phyloP scores from a whole-genome alignment of 2,329 filamentous ascomycete genomes.

The Chrysosporium keratinophilum region DNA sequence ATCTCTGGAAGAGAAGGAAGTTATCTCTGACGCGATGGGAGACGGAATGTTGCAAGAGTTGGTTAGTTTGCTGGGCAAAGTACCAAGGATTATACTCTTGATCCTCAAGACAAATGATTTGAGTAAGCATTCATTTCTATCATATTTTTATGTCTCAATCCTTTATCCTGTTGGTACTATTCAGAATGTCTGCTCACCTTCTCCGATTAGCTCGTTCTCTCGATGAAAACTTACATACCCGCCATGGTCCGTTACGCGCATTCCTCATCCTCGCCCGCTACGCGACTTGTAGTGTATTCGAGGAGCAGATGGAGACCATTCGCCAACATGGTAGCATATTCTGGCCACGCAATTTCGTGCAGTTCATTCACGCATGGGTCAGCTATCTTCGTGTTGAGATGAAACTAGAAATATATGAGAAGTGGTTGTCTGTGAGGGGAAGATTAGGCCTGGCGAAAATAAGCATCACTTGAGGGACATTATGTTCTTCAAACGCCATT shows the following conservation, averaged over 20 bases:
- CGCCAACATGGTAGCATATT: constrained; percentile 41
- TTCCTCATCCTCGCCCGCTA: constrained; percentile 57
- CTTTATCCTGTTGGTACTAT: constrained; percentile 3
- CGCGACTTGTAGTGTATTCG: constrained; percentile 51
- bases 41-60: constrained; percentile 83
- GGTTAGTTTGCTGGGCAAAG: constrained; percentile 75
- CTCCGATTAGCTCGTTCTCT: constrained; percentile 57
- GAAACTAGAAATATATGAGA: constrained; percentile 50
- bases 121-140: constrained; percentile 40
- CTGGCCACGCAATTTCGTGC: constrained; percentile 43
- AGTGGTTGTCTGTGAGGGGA: constrained; percentile 43
- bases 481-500: not conserved
- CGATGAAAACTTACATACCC: constrained; percentile 63
- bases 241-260: constrained; percentile 49
- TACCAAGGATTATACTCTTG: constrained; percentile 82
- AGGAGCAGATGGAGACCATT: constrained; percentile 47
- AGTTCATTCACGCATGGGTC: constrained; percentile 44
- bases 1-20: constrained; percentile 67
- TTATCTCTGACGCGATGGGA: constrained; percentile 72
- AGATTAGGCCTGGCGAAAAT: constrained; percentile 35
- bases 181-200: constrained; percentile 2
- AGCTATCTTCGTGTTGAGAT: constrained; percentile 47
- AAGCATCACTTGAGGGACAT: not conserved
- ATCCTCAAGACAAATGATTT: constrained; percentile 98
- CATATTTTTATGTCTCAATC: no score